A percentile compares a stretch with the other conserved stretches of the same genome.
Conservation (phyloP, 83 land plant species). For the Larix sibirica region DNA sequence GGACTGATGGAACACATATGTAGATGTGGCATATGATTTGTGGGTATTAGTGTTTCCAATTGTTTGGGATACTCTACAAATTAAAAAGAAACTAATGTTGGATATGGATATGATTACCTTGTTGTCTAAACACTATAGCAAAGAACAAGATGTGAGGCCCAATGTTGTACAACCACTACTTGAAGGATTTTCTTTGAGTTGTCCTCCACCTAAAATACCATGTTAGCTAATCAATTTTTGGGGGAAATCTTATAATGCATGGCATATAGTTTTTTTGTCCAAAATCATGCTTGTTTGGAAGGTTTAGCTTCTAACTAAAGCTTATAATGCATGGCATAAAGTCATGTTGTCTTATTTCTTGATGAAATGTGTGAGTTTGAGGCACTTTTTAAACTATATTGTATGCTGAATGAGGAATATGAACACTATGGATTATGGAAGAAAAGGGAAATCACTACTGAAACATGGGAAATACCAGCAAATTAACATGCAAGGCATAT, state of each 20-base stretch:
- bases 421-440: slow-evolving; percentile 97
- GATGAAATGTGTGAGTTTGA: slow-evolving; percentile 89
- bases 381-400: slow-evolving; percentile 94
- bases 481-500: too few relatives aligned
- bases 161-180: slow-evolving; percentile 98
- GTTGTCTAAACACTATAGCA: slow-evolving; percentile 90
- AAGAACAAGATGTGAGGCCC: slow-evolving; percentile 83
- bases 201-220: slow-evolving; percentile 95
- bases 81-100: slow-evolving; percentile 84
- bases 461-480: slow-evolving; percentile 51
- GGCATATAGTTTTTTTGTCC: slow-evolving; percentile 79
- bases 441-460: slow-evolving; percentile 82
- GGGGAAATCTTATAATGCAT: slow-evolving; percentile 99
- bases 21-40: slow-evolving; percentile 91
- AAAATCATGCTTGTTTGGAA: slow-evolving; percentile 46
- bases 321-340: slow-evolving; percentile 21
- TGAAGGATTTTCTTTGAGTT: slow-evolving; percentile 95
- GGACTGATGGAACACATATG: slow-evolving; percentile 76
- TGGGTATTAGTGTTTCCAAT: slow-evolving; percentile 99
- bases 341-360: slow-evolving; percentile 93
- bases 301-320: too few relatives aligned
- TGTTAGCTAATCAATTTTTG: slow-evolving; percentile 97
- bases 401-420: slow-evolving; percentile 95
- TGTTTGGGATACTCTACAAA: slow-evolving; percentile 94
- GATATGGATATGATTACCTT: slow-evolving; percentile 96